These are phyloP conservation scores for Vachellia collinsii DNA, from an alignment of 306 rosid species.

Conservation along the genomic window DNA sequence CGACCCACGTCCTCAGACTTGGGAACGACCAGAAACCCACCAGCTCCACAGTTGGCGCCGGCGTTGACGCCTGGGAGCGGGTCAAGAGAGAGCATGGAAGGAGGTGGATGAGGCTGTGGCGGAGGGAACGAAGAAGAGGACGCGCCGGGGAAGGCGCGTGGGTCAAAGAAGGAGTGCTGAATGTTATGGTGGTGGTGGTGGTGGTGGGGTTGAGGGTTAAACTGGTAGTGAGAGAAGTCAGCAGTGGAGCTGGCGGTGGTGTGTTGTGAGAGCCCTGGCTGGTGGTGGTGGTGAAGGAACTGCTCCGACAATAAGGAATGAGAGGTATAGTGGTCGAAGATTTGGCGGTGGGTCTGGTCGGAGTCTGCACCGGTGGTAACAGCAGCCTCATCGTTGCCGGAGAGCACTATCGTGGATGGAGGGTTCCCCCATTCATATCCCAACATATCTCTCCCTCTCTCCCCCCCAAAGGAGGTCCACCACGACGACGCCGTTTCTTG, in stretches of 20 bases:
- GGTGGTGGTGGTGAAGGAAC: constrained; percentile 29
- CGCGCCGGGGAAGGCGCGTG: constrained; percentile 60
- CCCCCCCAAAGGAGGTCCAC: background rate
- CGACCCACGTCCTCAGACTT: constrained; percentile 65
- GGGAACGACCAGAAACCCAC: constrained; percentile 62
- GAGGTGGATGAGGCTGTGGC: constrained; percentile 42
- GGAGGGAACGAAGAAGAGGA: constrained; percentile 46
- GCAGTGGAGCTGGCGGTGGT: constrained; percentile 17
- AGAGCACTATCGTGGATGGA: constrained; percentile 65
- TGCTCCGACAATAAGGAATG: constrained; percentile 51
- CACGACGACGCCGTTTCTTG: constrained; percentile 19
- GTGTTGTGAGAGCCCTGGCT: constrained; percentile 29
- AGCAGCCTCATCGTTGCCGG: constrained; percentile 53
- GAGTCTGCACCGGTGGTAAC: constrained; percentile 30
- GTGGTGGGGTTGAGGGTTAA: constrained; percentile 36
- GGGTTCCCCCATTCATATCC: constrained; percentile 93
- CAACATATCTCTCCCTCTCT: constrained; percentile 68
- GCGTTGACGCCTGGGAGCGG: constrained; percentile 48
- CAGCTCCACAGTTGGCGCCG: constrained; percentile 30
- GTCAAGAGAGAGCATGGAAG: constrained; percentile 55
- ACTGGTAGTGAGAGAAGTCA: constrained; percentile 44
- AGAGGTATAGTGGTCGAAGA: constrained; percentile 62
- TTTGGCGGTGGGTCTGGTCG: constrained; percentile 63
- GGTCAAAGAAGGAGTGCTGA: constrained; percentile 60
- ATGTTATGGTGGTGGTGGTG: constrained; percentile 16